These are phyloP conservation scores for Ilex asprella DNA, from an alignment of 257 asterid genomes.

Conservation along the genomic window DNA sequence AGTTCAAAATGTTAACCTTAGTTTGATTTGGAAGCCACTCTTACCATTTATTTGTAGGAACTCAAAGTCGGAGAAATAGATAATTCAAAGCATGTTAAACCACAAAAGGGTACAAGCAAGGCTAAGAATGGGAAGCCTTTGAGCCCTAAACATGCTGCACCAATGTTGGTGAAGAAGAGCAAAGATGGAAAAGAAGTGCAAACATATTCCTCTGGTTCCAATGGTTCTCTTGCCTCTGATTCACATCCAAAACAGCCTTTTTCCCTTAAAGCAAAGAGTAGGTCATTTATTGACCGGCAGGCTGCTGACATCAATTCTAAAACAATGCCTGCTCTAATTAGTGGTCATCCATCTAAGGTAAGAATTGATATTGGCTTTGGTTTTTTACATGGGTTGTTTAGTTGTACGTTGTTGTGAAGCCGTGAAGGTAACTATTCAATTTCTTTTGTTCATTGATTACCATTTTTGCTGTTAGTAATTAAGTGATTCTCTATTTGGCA, in stretches of 20 bases:
- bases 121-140: conserved; percentile 22
- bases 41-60: conserved; percentile 15
- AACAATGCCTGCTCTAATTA: conserved; percentile 11
- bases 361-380: neutral
- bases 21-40: neutral
- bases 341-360: conserved; percentile 15
- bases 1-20: neutral
- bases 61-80: conserved; percentile 10
- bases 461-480: neutral
- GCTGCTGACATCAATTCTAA: neutral
- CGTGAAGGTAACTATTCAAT: neutral
- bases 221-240: conserved; percentile 17
- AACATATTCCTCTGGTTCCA: conserved; percentile 16
- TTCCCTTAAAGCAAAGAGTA: conserved; percentile 21
- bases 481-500: conserved; percentile 9
- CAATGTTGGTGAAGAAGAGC: conserved; percentile 15
- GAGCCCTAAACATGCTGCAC: conserved; percentile 15
- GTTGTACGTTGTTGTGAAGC: neutral
- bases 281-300: conserved; percentile 21
- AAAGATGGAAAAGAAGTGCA: conserved; percentile 24
- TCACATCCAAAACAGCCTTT: conserved; percentile 15
- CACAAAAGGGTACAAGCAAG: conserved; percentile 17
- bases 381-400: neutral
- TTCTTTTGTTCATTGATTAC: conserved; percentile 1
- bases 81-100: conserved; percentile 16